Percentiles rank a stretch among this genome's conserved stretches.
Evolutionary conservation across 371 early-diverging fungal genomes (phyloP).

Genomic region (Actinomortierella wolfii): DNA sequence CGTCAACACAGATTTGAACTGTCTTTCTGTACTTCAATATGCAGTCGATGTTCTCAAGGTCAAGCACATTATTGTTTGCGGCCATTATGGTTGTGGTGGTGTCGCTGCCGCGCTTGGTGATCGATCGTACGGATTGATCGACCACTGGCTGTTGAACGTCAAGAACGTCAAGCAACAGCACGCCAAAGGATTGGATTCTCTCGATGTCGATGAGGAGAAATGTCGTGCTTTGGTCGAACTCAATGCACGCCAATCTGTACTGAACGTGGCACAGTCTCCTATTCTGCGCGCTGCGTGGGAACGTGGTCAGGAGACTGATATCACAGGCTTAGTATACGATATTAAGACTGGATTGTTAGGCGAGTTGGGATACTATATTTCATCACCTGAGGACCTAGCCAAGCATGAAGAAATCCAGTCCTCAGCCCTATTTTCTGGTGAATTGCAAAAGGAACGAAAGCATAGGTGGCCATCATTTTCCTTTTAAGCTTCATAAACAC

Average conservation of each 20-base stretch:
- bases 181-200: constrained; percentile 51
- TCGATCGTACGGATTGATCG: constrained; percentile 76
- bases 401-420: constrained; percentile 38
- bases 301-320: constrained; percentile 70
- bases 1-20: constrained; percentile 74
- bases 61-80: constrained; percentile 91
- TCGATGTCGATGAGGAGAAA: constrained; percentile 48
- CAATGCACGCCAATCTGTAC: constrained; percentile 78
- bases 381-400: constrained; percentile 32
- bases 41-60: constrained; percentile 92
- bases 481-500: too few relatives aligned
- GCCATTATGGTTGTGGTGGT: constrained; percentile 92
- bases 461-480: too few relatives aligned
- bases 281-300: constrained; percentile 88
- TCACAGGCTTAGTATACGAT: constrained; percentile 89
- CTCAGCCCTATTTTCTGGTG: constrained; percentile 16
- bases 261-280: constrained; percentile 73
- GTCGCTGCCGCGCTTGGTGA: constrained; percentile 72
- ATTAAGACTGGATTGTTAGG: constrained; percentile 65
- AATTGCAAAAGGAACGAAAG: too few relatives aligned
- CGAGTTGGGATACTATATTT: constrained; percentile 51
- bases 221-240: constrained; percentile 67
- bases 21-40: constrained; percentile 89
- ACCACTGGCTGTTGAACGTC: constrained; percentile 84
- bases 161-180: constrained; percentile 76